phyloP scores from a whole-genome alignment of 208 protist species.

The Balamuthia mandrillaris region DNA sequence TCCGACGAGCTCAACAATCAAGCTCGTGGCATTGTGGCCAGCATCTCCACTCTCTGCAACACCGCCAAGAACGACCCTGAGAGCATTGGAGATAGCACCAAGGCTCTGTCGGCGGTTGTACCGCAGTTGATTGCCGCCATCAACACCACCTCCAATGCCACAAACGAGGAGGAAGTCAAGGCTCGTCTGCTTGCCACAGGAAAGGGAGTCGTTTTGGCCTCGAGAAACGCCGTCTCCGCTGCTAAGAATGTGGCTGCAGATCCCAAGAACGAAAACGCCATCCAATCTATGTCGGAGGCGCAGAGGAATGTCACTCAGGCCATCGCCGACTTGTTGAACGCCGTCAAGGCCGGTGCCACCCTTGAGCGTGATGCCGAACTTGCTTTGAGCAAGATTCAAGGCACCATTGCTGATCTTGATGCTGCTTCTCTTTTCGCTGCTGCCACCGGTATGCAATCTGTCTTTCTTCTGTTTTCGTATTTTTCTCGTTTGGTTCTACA shows the following conservation, averaged over 20 bases:
- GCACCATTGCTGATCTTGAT: conserved; percentile 21
- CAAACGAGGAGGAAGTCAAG: conserved; percentile 24
- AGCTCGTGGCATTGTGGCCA: no score
- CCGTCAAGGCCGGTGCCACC: background rate
- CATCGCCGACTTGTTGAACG: conserved; percentile 36
- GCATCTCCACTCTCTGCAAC: no score
- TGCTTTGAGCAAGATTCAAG: conserved; percentile 10
- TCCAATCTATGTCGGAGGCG: background rate
- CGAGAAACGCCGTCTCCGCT: conserved; percentile 24
- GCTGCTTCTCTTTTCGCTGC: no score
- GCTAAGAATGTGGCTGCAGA: conserved; percentile 34
- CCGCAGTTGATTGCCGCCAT: conserved; percentile 11
- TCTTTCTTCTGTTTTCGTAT: no score
- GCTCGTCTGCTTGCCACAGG: background rate
- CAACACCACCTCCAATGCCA: no score
- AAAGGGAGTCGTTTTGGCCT: background rate
- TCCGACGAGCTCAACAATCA: no score
- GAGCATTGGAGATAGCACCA: conserved; percentile 9
- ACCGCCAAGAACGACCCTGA: background rate
- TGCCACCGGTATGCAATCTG: no score
- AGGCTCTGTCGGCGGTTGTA: conserved; percentile 5
- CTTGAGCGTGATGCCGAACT: conserved; percentile 31
- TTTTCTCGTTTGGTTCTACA: no score
- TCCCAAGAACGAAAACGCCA: conserved; percentile 35
- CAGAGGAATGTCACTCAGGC: conserved; percentile 9